Evolutionary conservation across 495 filamentous ascomycete genomes (phyloP).

Genomic region (Hyaloscypha bicolor): DNA sequence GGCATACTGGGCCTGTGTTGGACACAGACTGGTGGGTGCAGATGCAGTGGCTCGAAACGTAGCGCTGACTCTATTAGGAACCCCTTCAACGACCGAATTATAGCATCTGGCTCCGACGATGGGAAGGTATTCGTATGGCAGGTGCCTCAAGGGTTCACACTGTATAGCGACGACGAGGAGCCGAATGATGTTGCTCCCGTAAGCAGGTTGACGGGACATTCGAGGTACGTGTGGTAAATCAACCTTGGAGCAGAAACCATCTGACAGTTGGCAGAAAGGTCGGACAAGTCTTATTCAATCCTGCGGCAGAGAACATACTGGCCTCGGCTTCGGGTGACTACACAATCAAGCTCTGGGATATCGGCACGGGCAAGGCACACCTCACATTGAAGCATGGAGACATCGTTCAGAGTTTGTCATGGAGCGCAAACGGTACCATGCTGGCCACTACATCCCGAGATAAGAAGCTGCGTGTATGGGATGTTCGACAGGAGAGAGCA

Average conservation of each 20-base stretch:
- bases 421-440: constrained; percentile 89
- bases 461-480: constrained; percentile 98
- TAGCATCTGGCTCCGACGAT: constrained; percentile 94
- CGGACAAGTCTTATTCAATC: constrained; percentile 97
- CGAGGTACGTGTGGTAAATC: constrained; percentile 44
- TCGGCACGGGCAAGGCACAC: constrained; percentile 72
- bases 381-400: constrained; percentile 82
- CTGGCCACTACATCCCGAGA: constrained; percentile 93
- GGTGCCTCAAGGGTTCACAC: constrained; percentile 85
- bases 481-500: constrained; percentile 88
- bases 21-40: constrained; percentile 91
- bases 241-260: background rate
- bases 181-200: constrained; percentile 78
- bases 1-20: constrained; percentile 91
- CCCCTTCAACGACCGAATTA: constrained; percentile 90
- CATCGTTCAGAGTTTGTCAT: constrained; percentile 92
- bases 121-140: constrained; percentile 96
- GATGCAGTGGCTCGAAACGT: constrained; percentile 21
- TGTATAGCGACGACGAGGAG: constrained; percentile 82
- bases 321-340: constrained; percentile 94
- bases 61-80: constrained; percentile 61
- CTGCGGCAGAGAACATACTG: constrained; percentile 91
- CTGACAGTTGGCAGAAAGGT: constrained; percentile 67
- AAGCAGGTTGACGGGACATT: constrained; percentile 76
- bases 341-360: constrained; percentile 95